phyloP scores from a whole-genome alignment of 352 stramenopile species.

The Globisporangium solare region DNA sequence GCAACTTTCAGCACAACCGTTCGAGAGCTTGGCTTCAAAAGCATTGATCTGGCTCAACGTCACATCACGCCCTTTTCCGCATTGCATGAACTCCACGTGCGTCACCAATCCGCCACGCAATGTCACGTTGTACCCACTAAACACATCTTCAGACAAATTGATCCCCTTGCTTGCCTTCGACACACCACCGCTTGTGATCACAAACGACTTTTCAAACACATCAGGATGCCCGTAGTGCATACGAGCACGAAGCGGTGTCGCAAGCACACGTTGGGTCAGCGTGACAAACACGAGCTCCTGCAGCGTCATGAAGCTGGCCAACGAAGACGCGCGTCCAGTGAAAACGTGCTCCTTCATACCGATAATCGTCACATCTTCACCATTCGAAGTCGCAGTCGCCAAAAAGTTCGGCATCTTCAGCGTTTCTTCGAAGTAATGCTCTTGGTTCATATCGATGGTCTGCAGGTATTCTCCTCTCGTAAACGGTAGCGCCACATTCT shows the following conservation, averaged over 20 bases:
- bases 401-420: slow-evolving; percentile 88
- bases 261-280: slow-evolving; percentile 78
- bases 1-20: slow-evolving; percentile 77
- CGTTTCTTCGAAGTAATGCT: slow-evolving; percentile 86
- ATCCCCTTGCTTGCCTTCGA: slow-evolving; percentile 87
- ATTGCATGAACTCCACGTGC: slow-evolving; percentile 88
- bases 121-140: slow-evolving; percentile 83
- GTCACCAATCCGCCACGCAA: slow-evolving; percentile 76
- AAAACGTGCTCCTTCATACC: slow-evolving; percentile 90
- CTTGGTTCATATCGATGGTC: slow-evolving; percentile 91
- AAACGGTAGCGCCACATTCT: slow-evolving; percentile 85
- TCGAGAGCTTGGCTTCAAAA: slow-evolving; percentile 86
- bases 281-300: slow-evolving; percentile 87
- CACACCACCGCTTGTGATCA: slow-evolving; percentile 78
- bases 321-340: slow-evolving; percentile 77
- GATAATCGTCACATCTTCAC: slow-evolving; percentile 78
- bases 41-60: slow-evolving; percentile 86
- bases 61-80: slow-evolving; percentile 84
- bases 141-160: slow-evolving; percentile 89
- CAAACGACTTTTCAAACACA: slow-evolving; percentile 86
- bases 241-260: slow-evolving; percentile 63
- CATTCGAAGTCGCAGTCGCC: slow-evolving; percentile 46
- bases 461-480: slow-evolving; percentile 85
- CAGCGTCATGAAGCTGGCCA: slow-evolving; percentile 85
- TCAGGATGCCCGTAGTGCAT: slow-evolving; percentile 89